Evolutionary conservation across 116 monocot species (phyloP).

Genomic region (Papilionanthe hybrid): DNA sequence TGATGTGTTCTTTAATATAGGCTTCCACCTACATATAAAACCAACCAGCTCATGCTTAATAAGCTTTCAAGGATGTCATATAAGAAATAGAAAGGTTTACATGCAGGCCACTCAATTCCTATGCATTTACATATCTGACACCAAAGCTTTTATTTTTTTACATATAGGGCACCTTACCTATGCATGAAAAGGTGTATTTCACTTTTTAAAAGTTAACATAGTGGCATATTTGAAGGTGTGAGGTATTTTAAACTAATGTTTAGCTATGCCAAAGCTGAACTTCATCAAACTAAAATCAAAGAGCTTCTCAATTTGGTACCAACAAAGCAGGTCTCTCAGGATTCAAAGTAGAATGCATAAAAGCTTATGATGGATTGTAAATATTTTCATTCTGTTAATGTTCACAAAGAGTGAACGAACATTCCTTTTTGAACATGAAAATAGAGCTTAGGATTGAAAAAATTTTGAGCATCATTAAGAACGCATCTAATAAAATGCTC

Average conservation of each 20-base stretch:
- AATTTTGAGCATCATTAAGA: not conserved
- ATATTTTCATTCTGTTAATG: not conserved
- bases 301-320: not conserved
- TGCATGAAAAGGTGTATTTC: no score
- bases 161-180: no score
- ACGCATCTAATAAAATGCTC: no score
- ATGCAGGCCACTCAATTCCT: no score
- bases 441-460: not conserved
- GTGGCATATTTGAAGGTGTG: no score
- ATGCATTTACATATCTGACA: no score
- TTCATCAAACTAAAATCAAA: not conserved
- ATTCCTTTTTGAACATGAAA: not conserved
- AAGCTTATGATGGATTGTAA: not conserved
- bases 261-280: not conserved
- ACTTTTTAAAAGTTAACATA: no score
- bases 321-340: not conserved
- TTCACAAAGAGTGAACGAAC: not conserved
- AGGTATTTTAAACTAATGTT: not conserved
- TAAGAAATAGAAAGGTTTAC: no score
- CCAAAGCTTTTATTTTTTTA: no score
- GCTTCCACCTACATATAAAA: slow-evolving; percentile 63
- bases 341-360: not conserved
- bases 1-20: slow-evolving; percentile 85
- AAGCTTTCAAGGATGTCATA: no score
- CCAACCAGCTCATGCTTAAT: not conserved